Base-by-base conservation (phyloP, 306 rosid species). In the Ochetophila trinervis region DNA sequence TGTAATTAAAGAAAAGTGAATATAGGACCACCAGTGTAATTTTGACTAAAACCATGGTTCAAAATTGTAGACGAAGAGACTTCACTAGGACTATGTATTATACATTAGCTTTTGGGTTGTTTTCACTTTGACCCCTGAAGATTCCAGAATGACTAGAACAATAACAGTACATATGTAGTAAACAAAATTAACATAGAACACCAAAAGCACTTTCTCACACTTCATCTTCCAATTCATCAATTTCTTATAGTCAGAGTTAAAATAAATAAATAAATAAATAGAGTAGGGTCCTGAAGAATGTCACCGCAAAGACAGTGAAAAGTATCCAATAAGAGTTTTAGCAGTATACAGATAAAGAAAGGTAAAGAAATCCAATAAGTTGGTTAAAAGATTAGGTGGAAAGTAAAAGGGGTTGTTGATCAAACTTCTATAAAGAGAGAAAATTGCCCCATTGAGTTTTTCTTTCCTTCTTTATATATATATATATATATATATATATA, bases 331-430 rank as follows among this genome's bases (percentile, higher is more conserved):
- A 69, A 57, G 56, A 69, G 52, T 71, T 48, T 52, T 61, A 53
- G 42, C 32, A 53, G 40, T 30, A 14, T 18, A 34, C 42, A 32
- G 15, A 1, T 10, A 64, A 17, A 27, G 53, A 62, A 61, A 76
- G 53, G 77, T 68, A 67, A 61, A 70, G 75, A 63, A 69, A 67
- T 67, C 67, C 47, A 65, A 30, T 30, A 73, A 15, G 66, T 62
- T 79, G 60, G 78, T 82, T 76, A 40, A 76, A 73, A 81, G 52
- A 72, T 74, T 81, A 69, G 91, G 80, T 76, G 50, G 32, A 76
- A 79, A 74, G 78, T 70, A 51, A 80, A 71, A 68, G 4, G 68
- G 76, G 80, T 88, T 30, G 89, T 83, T 80, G 82, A 75, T 76
- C 81, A 71, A 75, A 85, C 68, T 76, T 74, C 23, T 44, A 62